Percentiles rank a stretch among this genome's conserved stretches.
phyloP scores from a whole-genome alignment of 345 rosid genomes.

The Heritiera littoralis region DNA sequence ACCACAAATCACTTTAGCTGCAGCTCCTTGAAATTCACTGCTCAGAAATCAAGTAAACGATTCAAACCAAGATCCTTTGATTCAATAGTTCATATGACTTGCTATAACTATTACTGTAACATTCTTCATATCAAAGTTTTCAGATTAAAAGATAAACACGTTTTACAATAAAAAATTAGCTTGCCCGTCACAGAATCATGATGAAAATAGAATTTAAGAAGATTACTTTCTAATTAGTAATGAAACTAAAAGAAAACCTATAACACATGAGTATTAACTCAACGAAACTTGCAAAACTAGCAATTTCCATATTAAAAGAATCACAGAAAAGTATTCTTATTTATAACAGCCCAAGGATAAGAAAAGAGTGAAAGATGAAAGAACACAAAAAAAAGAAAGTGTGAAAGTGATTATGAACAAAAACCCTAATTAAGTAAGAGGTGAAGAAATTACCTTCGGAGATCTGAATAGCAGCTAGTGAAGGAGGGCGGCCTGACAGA shows the following conservation, averaged over 20 bases:
- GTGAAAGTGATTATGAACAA: neutral
- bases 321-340: neutral
- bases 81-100: neutral
- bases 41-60: neutral
- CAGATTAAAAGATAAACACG: neutral
- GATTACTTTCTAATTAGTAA: neutral
- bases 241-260: neutral
- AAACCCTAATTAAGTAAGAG: neutral
- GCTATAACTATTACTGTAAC: slow-evolving; percentile 1
- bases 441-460: neutral
- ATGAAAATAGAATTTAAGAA: neutral
- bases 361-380: neutral
- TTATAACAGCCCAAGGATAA: neutral
- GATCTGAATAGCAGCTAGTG: neutral
- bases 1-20: neutral
- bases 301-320: neutral
- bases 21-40: slow-evolving; percentile 1
- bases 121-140: neutral
- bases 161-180: neutral
- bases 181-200: neutral
- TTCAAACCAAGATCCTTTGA: neutral
- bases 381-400: neutral
- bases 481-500: neutral
- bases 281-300: neutral
- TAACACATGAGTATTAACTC: too few species aligned